phyloP scores from a whole-genome alignment of 306 rosid species.

The Nissolia schottii region DNA sequence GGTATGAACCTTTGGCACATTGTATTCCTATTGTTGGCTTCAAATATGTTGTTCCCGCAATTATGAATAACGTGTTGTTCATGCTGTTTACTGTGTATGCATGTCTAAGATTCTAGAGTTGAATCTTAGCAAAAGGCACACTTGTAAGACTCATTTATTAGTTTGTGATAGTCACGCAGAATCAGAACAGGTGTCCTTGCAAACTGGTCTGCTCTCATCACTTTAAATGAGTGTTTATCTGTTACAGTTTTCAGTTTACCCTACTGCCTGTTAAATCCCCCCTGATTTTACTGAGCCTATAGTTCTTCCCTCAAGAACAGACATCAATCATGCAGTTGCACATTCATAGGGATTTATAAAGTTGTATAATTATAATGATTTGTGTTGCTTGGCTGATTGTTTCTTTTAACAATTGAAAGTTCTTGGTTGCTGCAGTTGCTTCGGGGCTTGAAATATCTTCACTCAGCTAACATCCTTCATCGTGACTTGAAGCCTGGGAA shows the following conservation, averaged over 20 bases:
- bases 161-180: neutral
- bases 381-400: slow-evolving; percentile 13
- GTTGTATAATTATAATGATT: neutral
- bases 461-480: slow-evolving; percentile 93
- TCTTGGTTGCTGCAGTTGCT: slow-evolving; percentile 67
- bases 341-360: neutral
- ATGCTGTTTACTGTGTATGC: neutral
- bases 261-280: neutral
- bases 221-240: neutral
- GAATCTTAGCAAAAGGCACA: neutral
- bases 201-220: neutral
- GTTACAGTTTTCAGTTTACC: slow-evolving; percentile 12
- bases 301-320: neutral
- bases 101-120: slow-evolving; percentile 10
- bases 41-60: neutral
- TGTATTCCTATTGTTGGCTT: neutral
- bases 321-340: neutral
- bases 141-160: neutral
- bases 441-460: slow-evolving; percentile 87
- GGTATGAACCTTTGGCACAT: slow-evolving; percentile 37
- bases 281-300: neutral
- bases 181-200: neutral
- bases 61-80: neutral
- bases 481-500: slow-evolving; percentile 96
- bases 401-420: slow-evolving; percentile 29